These are phyloP conservation scores for Priceomyces castillae DNA, from an alignment of 805 yeast species.

Conservation along the genomic window DNA sequence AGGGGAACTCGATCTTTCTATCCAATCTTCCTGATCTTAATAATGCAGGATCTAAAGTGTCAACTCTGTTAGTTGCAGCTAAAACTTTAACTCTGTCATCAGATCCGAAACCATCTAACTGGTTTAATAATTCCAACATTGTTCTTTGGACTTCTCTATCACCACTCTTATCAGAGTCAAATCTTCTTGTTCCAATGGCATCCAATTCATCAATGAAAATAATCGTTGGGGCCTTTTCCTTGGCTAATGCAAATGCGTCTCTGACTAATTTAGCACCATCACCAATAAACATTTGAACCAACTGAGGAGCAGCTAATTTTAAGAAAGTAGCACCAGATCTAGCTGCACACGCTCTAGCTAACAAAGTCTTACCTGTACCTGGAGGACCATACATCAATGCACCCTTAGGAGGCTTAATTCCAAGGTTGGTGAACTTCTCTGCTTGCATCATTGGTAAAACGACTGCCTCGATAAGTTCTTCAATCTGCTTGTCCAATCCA, in stretches of 20 bases:
- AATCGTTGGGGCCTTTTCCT: slow-evolving; percentile 47
- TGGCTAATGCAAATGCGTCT: slow-evolving; percentile 46
- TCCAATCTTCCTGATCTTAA: slow-evolving; percentile 96
- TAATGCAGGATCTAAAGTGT: slow-evolving; percentile 96
- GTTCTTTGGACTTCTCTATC: slow-evolving; percentile 48
- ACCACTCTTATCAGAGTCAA: slow-evolving; percentile 45
- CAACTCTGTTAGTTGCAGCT: slow-evolving; percentile 98
- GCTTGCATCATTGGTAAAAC: slow-evolving; percentile 98
- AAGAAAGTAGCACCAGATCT: slow-evolving; percentile 46
- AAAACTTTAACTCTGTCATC: slow-evolving; percentile 96
- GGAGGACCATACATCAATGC: slow-evolving; percentile 51
- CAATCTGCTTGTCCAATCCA: slow-evolving; percentile 96
- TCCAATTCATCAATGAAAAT: slow-evolving; percentile 48
- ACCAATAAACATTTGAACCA: slow-evolving; percentile 47
- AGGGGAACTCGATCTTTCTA: slow-evolving; percentile 96
- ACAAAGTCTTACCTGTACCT: slow-evolving; percentile 46
- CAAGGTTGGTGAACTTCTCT: slow-evolving; percentile 89
- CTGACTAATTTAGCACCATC: slow-evolving; percentile 47
- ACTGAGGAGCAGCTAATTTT: slow-evolving; percentile 45
- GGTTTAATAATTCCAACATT: slow-evolving; percentile 48
- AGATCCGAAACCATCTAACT: slow-evolving; percentile 89
- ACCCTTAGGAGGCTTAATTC: slow-evolving; percentile 67
- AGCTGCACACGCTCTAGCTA: slow-evolving; percentile 49
- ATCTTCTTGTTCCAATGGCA: slow-evolving; percentile 46
- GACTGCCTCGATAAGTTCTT: slow-evolving; percentile 96